phyloP scores from a whole-genome alignment of 768 basidiomycete species.

The Calvatia gigantea region DNA sequence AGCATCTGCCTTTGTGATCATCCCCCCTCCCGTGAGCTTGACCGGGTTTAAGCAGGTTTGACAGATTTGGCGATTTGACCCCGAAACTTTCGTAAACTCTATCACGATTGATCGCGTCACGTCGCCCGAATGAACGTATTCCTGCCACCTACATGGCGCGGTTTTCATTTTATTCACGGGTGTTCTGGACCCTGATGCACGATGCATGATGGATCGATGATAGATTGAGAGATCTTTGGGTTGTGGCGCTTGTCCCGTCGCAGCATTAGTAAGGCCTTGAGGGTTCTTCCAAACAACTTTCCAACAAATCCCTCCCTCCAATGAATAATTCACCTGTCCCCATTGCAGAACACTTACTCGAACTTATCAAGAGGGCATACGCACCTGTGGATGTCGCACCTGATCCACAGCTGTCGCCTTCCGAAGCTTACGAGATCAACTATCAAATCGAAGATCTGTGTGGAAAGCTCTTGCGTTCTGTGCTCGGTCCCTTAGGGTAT shows the following conservation, averaged over 20 bases:
- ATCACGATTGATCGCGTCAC: too few species aligned
- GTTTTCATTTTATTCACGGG: too few species aligned
- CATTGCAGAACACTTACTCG: background rate
- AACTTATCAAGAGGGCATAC: constrained; percentile 1
- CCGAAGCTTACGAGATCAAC: background rate
- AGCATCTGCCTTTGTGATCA: too few species aligned
- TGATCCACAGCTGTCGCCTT: background rate
- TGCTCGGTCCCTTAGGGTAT: constrained; percentile 1
- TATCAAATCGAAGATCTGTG: constrained; percentile 7
- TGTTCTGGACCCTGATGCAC: too few species aligned
- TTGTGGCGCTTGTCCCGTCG: too few species aligned
- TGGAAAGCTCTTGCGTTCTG: background rate
- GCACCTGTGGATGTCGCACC: background rate
- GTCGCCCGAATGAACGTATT: too few species aligned
- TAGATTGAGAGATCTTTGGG: too few species aligned
- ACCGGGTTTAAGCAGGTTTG: background rate
- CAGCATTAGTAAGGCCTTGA: too few species aligned
- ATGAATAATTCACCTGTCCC: background rate
- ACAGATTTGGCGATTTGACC: too few species aligned
- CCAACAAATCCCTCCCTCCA: background rate
- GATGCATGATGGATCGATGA: too few species aligned
- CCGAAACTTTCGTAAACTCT: too few species aligned
- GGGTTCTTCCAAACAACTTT: background rate
- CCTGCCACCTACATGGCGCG: too few species aligned
- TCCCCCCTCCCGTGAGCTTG: background rate